A percentile compares a stretch with the other conserved stretches of the same genome.
These are phyloP conservation scores for Apostasia ramifera DNA, from an alignment of 106 monocot genomes.

Conservation along the genomic window DNA sequence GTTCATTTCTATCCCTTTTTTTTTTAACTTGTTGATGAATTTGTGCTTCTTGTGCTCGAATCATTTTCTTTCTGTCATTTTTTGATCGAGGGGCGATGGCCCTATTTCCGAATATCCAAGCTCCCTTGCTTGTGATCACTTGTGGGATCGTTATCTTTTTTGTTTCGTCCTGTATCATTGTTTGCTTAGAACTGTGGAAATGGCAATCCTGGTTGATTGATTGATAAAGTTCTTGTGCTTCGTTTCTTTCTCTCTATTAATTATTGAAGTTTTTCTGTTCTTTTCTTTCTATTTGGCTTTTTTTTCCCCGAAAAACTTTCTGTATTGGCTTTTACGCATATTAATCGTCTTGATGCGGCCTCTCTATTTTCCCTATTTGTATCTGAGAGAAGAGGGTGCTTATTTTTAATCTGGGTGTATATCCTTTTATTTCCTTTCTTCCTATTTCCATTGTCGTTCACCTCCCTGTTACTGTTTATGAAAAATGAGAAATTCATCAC, in stretches of 20 bases:
- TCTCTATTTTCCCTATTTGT: too few relatives aligned
- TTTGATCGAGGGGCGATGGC: background rate
- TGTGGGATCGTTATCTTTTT: background rate
- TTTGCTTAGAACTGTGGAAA: background rate
- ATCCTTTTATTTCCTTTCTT: background rate
- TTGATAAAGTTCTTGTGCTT: background rate
- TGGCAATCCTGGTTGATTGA: background rate
- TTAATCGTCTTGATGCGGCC: too few relatives aligned
- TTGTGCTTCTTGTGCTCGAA: background rate
- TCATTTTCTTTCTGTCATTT: background rate
- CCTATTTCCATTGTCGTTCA: too few relatives aligned
- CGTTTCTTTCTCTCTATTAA: background rate
- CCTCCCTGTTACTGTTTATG: too few relatives aligned
- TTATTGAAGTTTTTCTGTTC: too few relatives aligned
- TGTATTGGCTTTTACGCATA: too few relatives aligned
- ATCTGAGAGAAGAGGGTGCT: background rate
- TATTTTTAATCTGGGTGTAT: background rate
- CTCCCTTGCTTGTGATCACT: background rate
- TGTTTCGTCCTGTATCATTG: background rate
- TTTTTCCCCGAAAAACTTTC: too few relatives aligned
- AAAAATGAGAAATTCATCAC: too few relatives aligned
- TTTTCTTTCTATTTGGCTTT: too few relatives aligned
- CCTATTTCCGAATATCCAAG: background rate
- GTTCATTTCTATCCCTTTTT: background rate
- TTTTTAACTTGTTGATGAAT: background rate